Evolutionary conservation across 1,139 yeast genomes (phyloP).

Genomic region (Saccharomycopsis crataegensis): DNA sequence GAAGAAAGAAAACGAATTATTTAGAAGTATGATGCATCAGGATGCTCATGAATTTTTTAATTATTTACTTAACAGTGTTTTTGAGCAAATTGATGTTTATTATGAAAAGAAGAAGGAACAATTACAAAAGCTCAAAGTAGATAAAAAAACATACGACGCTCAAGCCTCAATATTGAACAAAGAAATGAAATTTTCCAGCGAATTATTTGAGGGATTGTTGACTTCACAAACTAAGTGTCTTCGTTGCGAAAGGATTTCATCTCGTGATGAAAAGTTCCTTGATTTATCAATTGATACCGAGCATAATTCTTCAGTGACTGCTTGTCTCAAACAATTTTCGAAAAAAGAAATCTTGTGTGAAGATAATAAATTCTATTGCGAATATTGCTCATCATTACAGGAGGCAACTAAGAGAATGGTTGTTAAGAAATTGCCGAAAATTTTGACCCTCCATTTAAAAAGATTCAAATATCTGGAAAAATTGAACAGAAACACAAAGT

Average conservation of each 20-base stretch:
- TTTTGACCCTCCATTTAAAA: conserved; percentile 77
- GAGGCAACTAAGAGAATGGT: conserved; percentile 94
- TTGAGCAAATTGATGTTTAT: conserved; percentile 52
- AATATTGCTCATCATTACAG: conserved; percentile 81
- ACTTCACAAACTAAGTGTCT: conserved; percentile 87
- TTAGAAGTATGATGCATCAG: conserved; percentile 91
- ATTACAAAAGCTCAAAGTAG: conserved; percentile 9
- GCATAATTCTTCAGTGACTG: conserved; percentile 65
- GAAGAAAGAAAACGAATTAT: conserved; percentile 75
- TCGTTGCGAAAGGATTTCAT: conserved; percentile 80
- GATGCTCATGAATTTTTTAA: conserved; percentile 97
- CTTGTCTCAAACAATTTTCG: conserved; percentile 71
- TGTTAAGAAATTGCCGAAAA: conserved; percentile 67
- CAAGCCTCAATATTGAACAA: conserved; percentile 22
- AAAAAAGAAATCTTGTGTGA: conserved; percentile 81
- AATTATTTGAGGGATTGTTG: conserved; percentile 75
- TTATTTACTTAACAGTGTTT: conserved; percentile 71
- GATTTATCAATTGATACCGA: conserved; percentile 85
- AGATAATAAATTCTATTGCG: conserved; percentile 89
- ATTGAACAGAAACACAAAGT: conserved; percentile 72
- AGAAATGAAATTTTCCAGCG: conserved; percentile 47
- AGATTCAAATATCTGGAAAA: conserved; percentile 87
- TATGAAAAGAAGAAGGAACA: conserved; percentile 20
- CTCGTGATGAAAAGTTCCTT: conserved; percentile 77
- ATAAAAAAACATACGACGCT: conserved; percentile 7